Base-by-base conservation (phyloP, 1,284 basidiomycete genomes). In the Cystobasidium pallidum region DNA sequence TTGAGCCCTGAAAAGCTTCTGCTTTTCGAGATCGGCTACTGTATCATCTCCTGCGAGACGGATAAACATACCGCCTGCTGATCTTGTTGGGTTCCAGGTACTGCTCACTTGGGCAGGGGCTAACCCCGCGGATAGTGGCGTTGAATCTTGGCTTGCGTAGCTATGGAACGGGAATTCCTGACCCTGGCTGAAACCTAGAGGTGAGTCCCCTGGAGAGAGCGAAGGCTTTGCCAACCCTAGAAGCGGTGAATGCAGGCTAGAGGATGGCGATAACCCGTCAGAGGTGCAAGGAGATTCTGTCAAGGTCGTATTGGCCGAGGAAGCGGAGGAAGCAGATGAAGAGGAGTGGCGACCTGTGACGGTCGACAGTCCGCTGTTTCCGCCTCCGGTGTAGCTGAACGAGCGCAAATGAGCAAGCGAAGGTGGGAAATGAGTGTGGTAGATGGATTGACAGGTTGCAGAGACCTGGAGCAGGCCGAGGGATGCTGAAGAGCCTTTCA, bases 361-460 rank as follows among this genome's bases (percentile, higher is more conserved):
- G 26, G 52, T 11, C 1, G 52, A 55, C 4, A 57, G 28, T 3
- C 19, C 54, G 28, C 54, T 57, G 54, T 34, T 57, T 1, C 54
- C 54, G 19, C 32, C 32, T 10, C 54, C 54, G 0, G 54, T 52
- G 28, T 64, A 64, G 62, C 62, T 64, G 43, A 70, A 43, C 1
- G 55, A 30, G 2, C 67, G 21, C 24, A 49, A 49, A 41, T 59
- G 45, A 26, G 55, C 67, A 15, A 70, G 45, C 11, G 55, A 61
- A 11, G 55, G 55, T 24, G 67, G 67, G 36, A 70, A 70, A 13
- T 61, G 55, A 41, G 47, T 39, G 43, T 61, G 55, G 41, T 70
- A 70, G 58, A 70, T 61, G 10, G 67, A 47, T n/a, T 61, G 57
- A 30, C 67, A 70, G 17, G 67, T 70, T 15, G 45, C 26, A 13